Percentiles rank a stretch among this genome's conserved stretches.
These are phyloP conservation scores for Rhizopogon vesiculosus DNA, from an alignment of 768 basidiomycete genomes.

Conservation along the genomic window DNA sequence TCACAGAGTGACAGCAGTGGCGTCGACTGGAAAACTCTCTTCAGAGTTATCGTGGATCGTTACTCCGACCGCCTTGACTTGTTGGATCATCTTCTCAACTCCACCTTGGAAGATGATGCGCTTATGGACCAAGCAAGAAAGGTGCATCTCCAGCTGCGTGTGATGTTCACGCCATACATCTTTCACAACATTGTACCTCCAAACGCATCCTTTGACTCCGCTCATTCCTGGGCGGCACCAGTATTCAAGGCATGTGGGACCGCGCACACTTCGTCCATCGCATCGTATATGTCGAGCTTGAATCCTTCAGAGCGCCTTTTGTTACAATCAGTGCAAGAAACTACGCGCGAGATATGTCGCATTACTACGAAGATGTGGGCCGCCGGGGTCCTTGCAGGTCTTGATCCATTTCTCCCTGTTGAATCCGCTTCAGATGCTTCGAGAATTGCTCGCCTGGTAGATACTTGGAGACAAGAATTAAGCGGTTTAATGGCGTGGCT, in stretches of 20 bases:
- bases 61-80: slow-evolving; percentile 38
- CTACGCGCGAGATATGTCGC: slow-evolving; percentile 15
- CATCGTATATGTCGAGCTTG: slow-evolving; percentile 4
- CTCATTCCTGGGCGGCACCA: slow-evolving; percentile 9
- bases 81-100: slow-evolving; percentile 32
- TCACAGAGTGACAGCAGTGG: slow-evolving; percentile 15
- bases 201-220: background rate
- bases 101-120: slow-evolving; percentile 6
- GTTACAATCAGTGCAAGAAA: slow-evolving; percentile 9
- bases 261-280: slow-evolving; percentile 6
- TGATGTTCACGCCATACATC: slow-evolving; percentile 12
- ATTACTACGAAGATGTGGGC: slow-evolving; percentile 17
- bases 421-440: background rate
- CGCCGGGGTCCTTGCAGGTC: slow-evolving; percentile 9
- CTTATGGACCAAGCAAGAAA: slow-evolving; percentile 5
- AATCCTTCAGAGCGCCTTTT: slow-evolving; percentile 9
- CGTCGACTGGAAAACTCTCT: slow-evolving; percentile 39
- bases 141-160: slow-evolving; percentile 15
- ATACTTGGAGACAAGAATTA: slow-evolving; percentile 31
- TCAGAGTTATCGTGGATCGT: slow-evolving; percentile 34
- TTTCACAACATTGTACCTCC: background rate
- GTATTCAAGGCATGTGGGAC: slow-evolving; percentile 9
- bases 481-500: slow-evolving; percentile 42
- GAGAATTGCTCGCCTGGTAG: slow-evolving; percentile 8
- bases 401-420: background rate